A percentile compares a stretch with the other conserved stretches of the same genome.
phyloP scores from a whole-genome alignment of 306 rosid genomes.

The Spatholobus suberectus region DNA sequence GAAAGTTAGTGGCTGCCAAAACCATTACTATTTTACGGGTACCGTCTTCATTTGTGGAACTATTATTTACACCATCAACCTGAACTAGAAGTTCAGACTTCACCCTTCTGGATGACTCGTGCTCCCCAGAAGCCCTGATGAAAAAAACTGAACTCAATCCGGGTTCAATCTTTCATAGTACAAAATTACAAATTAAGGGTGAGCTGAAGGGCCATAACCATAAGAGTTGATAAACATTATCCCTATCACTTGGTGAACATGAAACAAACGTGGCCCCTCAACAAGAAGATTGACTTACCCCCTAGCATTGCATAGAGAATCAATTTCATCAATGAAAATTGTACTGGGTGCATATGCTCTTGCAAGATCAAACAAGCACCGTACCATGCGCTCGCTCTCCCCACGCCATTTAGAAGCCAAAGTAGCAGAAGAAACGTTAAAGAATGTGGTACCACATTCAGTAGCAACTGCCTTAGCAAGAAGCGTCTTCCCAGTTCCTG shows the following conservation, averaged over 20 bases:
- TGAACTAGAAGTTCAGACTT: constrained; percentile 98
- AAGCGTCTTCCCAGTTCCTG: constrained; percentile 98
- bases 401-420: constrained; percentile 99
- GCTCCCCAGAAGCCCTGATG: constrained; percentile 96
- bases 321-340: constrained; percentile 96
- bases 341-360: constrained; percentile 99
- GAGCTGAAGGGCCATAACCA: not conserved
- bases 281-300: constrained; percentile 62
- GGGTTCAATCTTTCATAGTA: constrained; percentile 24
- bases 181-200: constrained; percentile 25
- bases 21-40: constrained; percentile 94
- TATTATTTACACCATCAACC: constrained; percentile 96
- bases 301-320: constrained; percentile 94
- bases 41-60: constrained; percentile 83
- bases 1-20: constrained; percentile 96
- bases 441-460: constrained; percentile 98
- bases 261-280: not conserved
- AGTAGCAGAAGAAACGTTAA: constrained; percentile 95
- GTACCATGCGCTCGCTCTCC: constrained; percentile 99
- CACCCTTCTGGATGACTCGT: constrained; percentile 97
- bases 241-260: not conserved
- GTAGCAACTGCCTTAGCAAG: constrained; percentile 99
- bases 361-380: constrained; percentile 97
- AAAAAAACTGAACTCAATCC: constrained; percentile 37
- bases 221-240: not conserved